A percentile compares a stretch with the other conserved stretches of the same genome.
phyloP scores from a whole-genome alignment of 2,329 filamentous ascomycete species.

The Leptographium radiaticola region DNA sequence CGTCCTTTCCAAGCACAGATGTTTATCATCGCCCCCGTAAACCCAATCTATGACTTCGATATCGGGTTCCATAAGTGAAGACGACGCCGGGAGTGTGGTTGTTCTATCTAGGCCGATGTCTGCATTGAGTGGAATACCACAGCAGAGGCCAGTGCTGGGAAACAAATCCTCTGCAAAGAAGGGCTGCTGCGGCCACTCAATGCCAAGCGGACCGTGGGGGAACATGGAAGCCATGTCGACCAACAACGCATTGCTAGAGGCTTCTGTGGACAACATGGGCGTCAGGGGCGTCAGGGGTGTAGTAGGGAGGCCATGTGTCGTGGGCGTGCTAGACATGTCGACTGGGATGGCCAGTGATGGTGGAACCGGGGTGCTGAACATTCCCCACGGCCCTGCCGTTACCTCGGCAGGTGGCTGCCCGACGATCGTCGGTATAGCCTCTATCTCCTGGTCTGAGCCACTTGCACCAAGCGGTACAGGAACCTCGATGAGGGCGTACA shows the following conservation, averaged over 20 bases:
- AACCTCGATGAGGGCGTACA: slow-evolving; percentile 8
- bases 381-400: neutral
- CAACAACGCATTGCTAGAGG: neutral
- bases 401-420: neutral
- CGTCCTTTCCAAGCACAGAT: no score
- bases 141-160: neutral
- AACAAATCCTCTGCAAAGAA: neutral
- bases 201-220: neutral
- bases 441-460: neutral
- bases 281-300: slow-evolving; percentile 1
- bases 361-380: neutral
- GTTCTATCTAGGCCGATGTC: neutral
- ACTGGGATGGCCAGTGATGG: neutral
- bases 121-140: neutral
- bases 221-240: neutral
- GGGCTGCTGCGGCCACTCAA: neutral
- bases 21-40: no score
- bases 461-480: slow-evolving; percentile 1
- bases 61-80: neutral
- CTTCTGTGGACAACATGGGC: neutral
- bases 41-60: neutral
- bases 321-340: neutral
- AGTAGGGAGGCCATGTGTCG: neutral
- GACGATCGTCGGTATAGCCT: neutral
- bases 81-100: neutral